phyloP scores from a whole-genome alignment of 2,329 filamentous ascomycete species.

The Colletotrichum kahawae region DNA sequence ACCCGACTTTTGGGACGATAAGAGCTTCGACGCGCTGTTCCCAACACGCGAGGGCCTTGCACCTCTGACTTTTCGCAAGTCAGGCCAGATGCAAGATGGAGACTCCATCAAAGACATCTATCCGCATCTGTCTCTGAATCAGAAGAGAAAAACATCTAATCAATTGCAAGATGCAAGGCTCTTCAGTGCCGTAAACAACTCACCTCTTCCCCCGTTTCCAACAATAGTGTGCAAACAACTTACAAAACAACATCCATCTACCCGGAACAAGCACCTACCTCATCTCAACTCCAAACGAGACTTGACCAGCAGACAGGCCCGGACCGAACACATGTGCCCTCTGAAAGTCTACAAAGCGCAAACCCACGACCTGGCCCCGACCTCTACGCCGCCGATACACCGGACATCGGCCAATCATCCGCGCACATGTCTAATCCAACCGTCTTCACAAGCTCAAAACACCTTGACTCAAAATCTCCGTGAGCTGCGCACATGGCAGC shows the following conservation, averaged over 20 bases:
- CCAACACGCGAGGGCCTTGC: not conserved
- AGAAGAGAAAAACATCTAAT: not conserved
- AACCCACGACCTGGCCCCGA: not conserved
- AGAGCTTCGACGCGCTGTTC: constrained; percentile 1
- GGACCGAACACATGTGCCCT: not conserved
- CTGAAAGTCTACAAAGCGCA: not conserved
- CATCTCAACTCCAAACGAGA: not conserved
- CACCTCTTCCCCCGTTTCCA: not conserved
- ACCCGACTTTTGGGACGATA: not conserved
- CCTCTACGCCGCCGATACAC: not conserved
- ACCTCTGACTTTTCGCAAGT: constrained; percentile 15
- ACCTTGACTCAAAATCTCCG: not conserved
- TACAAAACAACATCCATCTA: not conserved
- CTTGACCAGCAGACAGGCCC: not conserved
- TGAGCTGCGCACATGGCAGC: not conserved
- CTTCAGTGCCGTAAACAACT: not conserved
- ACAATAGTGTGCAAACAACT: not conserved
- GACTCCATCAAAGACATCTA: not conserved
- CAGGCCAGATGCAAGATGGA: not conserved
- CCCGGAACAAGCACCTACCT: not conserved
- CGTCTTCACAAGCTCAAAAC: constrained; percentile 8
- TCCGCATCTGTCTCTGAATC: fast-evolving
- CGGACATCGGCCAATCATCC: constrained; percentile 22
- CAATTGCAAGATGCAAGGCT: not conserved
- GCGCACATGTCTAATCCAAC: constrained; percentile 20